Evolutionary conservation across 768 basidiomycete species (phyloP), one percentile per base, ranked within the genome.

Genomic region (Leccinellum luteum): DNA sequence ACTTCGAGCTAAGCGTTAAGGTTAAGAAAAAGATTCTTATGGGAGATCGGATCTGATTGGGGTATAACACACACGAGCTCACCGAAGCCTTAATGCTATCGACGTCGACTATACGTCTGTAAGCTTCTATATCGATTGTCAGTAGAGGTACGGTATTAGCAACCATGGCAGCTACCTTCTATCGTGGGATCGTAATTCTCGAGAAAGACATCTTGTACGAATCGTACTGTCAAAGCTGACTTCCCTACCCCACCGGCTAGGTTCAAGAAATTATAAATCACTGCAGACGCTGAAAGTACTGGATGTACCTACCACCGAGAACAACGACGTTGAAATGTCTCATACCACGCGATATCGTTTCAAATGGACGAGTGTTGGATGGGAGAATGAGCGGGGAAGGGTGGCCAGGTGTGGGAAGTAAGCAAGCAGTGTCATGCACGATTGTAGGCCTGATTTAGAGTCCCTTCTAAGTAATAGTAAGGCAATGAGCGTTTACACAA

Each of bases 211-310:
- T 89, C 83, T 62, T 81, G 80, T 48, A 90, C 83, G 69, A 87
- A 92, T 57, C 89, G 83, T 64, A 90, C 85, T 68, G 90, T 91
- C 32, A 94, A 78, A 13, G 92, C 90, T 25, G 90, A 92, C 73
- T 94, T 94, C 49, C 92, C 92, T 53, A 94, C 91, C 23, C 92
- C 92, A 66, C 92, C 92, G 67, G 90, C 90, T 92, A 31, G 54
- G 51, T 60, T 41, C 10, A 48, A 52, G 54, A 52, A 23, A 54
- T 54, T 64, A 53, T 41, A 51, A 8, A 12, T 48, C 31, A 48
- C 13, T 17, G 41, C 13, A 21, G 34, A 48, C 53, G n/a, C 25
- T 58, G 52, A 15, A 45, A 47, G 28, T 8, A 41, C 19, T n/a
- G 15, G 38, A 61, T 50, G 30, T 43, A 71, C 81, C 60, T 64